phyloP scores from a whole-genome alignment of 1,284 basidiomycete species.

The Papiliotrema nemorosa region DNA sequence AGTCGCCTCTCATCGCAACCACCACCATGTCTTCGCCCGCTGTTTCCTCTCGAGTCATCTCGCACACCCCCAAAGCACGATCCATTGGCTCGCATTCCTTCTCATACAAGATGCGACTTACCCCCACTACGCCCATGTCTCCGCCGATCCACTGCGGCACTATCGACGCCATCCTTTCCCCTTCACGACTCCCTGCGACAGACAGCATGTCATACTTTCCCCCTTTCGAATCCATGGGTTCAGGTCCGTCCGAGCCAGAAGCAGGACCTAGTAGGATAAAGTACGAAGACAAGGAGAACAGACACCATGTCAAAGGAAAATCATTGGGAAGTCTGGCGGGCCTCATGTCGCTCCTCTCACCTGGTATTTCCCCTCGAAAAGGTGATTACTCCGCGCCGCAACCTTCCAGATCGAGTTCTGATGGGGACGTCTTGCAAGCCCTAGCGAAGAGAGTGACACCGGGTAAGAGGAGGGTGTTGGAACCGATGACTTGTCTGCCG shows the following conservation, averaged over 20 bases:
- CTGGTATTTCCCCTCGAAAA: slow-evolving; percentile 6
- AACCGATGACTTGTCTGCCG: slow-evolving; percentile 14
- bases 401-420: slow-evolving; percentile 4
- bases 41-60: neutral
- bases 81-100: slow-evolving; percentile 20
- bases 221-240: slow-evolving; percentile 33
- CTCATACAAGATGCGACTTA: neutral
- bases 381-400: neutral
- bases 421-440: slow-evolving; percentile 20
- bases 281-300: neutral
- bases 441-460: slow-evolving; percentile 20
- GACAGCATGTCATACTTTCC: slow-evolving; percentile 34
- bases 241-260: slow-evolving; percentile 4
- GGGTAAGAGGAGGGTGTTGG: slow-evolving; percentile 21
- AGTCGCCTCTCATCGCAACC: too few relatives aligned
- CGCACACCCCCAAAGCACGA: slow-evolving; percentile 18
- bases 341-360: slow-evolving; percentile 17
- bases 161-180: slow-evolving; percentile 10
- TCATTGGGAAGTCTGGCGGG: slow-evolving; percentile 21
- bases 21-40: slow-evolving; percentile 26
- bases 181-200: slow-evolving; percentile 27
- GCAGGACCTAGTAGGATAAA: slow-evolving; percentile 1
- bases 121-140: neutral
- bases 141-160: slow-evolving; percentile 10
- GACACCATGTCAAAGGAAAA: slow-evolving; percentile 16